Base-by-base conservation (phyloP, 768 basidiomycete genomes). In the Suillus discolor region DNA sequence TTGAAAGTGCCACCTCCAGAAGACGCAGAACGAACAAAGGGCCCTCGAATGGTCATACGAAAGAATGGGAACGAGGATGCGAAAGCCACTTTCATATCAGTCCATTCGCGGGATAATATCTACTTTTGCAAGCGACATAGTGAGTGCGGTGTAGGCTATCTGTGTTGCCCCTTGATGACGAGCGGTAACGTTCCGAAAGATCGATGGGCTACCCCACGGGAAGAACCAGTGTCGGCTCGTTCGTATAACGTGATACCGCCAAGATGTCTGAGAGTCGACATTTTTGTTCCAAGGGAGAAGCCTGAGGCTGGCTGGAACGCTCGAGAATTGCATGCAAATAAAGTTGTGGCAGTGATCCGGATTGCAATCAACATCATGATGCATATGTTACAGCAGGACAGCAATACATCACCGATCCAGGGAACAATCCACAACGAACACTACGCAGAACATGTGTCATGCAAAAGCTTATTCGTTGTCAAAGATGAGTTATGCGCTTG, bases 331-430 rank as follows among this genome's bases (percentile, higher is more conserved):
- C 25, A 60, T 5, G 6, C 54, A 18, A 12, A 11, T 20, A 11
- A 12, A 34, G 20, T 36, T 13, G 12, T n/a, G 34, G 34, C 39
- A 41, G 25, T 41, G 39, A 42, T 25, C 15, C 16, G 13, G 36
- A 23, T 42, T 28, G 18, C 7, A 18, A 42, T 60, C 39, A 42
- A 59, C 57, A 60, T 60, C 59, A 42, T 20, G 54, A 55, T 60
- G 25, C 6, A 16, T 18, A 57, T 13, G 20, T 13, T n/a, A 36
- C n/a, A 16, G 18, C 25, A 60, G 59, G 28, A 60, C 59, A 60
- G 28, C 57, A 60, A 60, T 31, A 7, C 28, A 42, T 31, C 41
- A 25, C 59, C 59, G 12, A 11, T 42, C 16, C 25, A 55, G 12
- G 54, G 34, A 28, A 31, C 25, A 41, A 38, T 16, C 3, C 25